These are phyloP conservation scores for Didymella lethalis DNA, from an alignment of 2,329 filamentous ascomycete genomes.

Conservation along the genomic window DNA sequence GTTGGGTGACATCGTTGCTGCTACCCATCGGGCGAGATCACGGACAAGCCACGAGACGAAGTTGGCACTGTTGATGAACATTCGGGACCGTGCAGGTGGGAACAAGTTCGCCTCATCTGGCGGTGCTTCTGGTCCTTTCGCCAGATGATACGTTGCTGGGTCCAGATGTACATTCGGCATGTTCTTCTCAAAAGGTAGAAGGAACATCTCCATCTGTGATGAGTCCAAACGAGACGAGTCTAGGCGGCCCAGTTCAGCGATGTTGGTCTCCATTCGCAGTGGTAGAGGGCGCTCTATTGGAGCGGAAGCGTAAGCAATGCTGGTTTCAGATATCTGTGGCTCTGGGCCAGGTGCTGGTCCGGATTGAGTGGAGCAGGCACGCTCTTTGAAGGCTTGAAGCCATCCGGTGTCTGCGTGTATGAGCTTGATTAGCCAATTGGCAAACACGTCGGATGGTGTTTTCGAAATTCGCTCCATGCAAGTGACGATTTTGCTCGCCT, in stretches of 20 bases:
- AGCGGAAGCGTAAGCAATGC: neutral
- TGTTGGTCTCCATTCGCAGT: slow-evolving; percentile 1
- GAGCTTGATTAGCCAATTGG: slow-evolving; percentile 35
- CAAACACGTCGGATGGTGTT: slow-evolving; percentile 35
- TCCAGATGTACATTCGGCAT: slow-evolving; percentile 15
- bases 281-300: slow-evolving; percentile 10
- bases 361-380: slow-evolving; percentile 2
- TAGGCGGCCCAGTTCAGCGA: neutral
- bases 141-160: slow-evolving; percentile 6
- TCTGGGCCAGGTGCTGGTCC: neutral
- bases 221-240: neutral
- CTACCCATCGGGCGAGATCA: slow-evolving; percentile 35
- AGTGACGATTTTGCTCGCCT: slow-evolving; percentile 35
- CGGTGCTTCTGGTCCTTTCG: slow-evolving; percentile 3
- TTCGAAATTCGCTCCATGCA: slow-evolving; percentile 32
- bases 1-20: slow-evolving; percentile 35
- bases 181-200: neutral
- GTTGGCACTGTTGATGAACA: slow-evolving; percentile 19
- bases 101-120: slow-evolving; percentile 4
- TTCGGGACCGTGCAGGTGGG: slow-evolving; percentile 15
- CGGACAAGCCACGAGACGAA: slow-evolving; percentile 30
- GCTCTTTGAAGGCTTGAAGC: slow-evolving; percentile 14
- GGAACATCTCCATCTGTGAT: neutral
- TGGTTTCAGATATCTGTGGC: neutral
- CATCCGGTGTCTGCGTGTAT: slow-evolving; percentile 14